Evolutionary conservation across 331 rosid genomes (phyloP), one percentile per base, ranked within the genome.

Genomic region (Rhamnella rubrinervis): DNA sequence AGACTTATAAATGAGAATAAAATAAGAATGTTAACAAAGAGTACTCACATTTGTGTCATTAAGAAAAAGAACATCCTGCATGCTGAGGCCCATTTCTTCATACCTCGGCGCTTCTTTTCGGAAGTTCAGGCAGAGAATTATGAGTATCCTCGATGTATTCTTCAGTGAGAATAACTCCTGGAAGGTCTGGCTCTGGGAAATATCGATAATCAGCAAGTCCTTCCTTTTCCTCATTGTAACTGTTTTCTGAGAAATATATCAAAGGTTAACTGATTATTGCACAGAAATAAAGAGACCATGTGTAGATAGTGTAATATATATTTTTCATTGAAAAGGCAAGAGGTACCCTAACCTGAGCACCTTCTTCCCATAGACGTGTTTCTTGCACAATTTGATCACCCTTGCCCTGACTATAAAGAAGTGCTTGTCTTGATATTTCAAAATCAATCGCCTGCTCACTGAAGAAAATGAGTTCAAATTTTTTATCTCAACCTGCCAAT

Each of bases 111-210:
- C 83, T 93, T 93, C 55, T 55, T 78, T 76, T 93, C 66, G 97
- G 98, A 84, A 88, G 95, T 78, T 93, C 98, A 39, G 97, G 98
- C 81, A 90, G 77, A 50, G 89, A 84, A 64, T 73, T 74, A 56
- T 23, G 63, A 50, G 90, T 84, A 66, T 8, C 66, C 76, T 90
- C 88, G 67, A 93, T 87, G 71, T 85, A 90, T 71, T 85, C 91
- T 53, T 78, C 78, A 74, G 88, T 79, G 76, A 93, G 88, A 38
- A 79, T 77, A 77, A 90, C 96, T 51, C 84, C 88, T 10, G 95
- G 97, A 72, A 90, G 97, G 77, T 93, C 98, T 68, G 96, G 97
- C 80, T 93, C 97, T 59, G 98, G 98, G 79, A 88, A 90, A 84
- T 93, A 93, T 80, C 89, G 86, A 79, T 93, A 93, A 87, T 93